Evolutionary conservation across 768 basidiomycete genomes (phyloP), one percentile per base, ranked within the genome.

Genomic region (Thelephora ganbajun): DNA sequence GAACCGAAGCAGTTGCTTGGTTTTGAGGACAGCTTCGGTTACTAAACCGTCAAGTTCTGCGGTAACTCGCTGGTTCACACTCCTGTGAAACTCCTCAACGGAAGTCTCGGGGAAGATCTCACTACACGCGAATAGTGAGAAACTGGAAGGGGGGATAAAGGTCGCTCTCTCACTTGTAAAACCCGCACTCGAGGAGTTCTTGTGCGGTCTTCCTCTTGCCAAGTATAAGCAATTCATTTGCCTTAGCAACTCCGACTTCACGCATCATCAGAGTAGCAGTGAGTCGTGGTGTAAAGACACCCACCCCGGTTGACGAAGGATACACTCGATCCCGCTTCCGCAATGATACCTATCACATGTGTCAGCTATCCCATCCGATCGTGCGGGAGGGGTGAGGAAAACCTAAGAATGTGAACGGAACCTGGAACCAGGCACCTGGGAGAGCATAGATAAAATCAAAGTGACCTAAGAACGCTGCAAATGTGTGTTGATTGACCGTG

Each of bases 401-500:
- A 71, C 77, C 82, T 18, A 86, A 59, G 53, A 82, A 80, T 0
- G 80, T 70, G 57, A 86, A 85, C 0, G 80, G 82, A 0, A 77
- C 68, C 33, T 74, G 73, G 3, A 86, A 58, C 76, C 78, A 85
- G 0, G 66, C 71, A 48, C 68, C 65, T 2, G 78, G 75, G 50
- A 83, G 59, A 20, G 74, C 69, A 53, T 82, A 85, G 22, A 86
- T 77, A 53, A 86, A 81, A 59, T 86, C 83, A 50, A 83, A 83
- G 50, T 80, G 73, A 1, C 81, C 80, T n/a, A 81, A 62, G 54
- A 77, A 74, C 2, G 76, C 82, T 80, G 46, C 20, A 33, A n/a
- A 34, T 16, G 33, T 39, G 34, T n/a, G 46, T 43, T 30, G 18
- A 47, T 26, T 39, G 18, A 41, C 12, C 14, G 6, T 22, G 35